Percentiles rank a stretch among this genome's conserved stretches.
Evolutionary conservation across 306 rosid species (phyloP).

Genomic region (Cicer judaicum): DNA sequence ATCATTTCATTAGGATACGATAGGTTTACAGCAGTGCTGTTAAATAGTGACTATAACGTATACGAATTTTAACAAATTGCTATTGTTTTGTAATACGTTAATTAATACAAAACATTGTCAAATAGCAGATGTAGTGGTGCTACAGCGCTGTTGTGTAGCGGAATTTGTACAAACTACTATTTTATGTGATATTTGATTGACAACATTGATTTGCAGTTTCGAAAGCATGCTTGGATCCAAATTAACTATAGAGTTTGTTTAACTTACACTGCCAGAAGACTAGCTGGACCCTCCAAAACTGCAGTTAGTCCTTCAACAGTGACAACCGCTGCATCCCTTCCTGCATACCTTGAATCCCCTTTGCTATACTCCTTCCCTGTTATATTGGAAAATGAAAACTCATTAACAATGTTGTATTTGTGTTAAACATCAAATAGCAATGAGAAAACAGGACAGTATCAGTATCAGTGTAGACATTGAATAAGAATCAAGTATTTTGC

Average conservation of each 20-base stretch:
- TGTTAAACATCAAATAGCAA: background rate
- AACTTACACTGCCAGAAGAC: conserved; percentile 85
- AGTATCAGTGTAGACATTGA: too few species aligned
- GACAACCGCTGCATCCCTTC: conserved; percentile 72
- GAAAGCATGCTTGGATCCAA: background rate
- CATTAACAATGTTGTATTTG: background rate
- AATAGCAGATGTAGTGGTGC: too few species aligned
- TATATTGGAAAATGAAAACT: conserved; percentile 16
- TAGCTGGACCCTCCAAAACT: conserved; percentile 84
- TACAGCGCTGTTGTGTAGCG: too few species aligned
- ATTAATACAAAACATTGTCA: too few species aligned
- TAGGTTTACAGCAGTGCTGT: too few species aligned
- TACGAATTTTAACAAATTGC: too few species aligned
- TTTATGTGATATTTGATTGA: too few species aligned
- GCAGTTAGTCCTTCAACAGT: conserved; percentile 78
- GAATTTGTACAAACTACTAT: too few species aligned
- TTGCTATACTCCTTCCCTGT: conserved; percentile 99
- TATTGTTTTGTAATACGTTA: too few species aligned
- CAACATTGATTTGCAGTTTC: background rate
- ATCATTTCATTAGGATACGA: background rate
- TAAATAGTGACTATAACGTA: too few species aligned
- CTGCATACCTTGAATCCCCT: conserved; percentile 94
- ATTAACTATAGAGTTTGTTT: background rate
- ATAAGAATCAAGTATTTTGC: too few species aligned
- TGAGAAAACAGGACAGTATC: background rate